phyloP scores from a whole-genome alignment of 1,284 basidiomycete genomes.

The Pseudozyma pruni region DNA sequence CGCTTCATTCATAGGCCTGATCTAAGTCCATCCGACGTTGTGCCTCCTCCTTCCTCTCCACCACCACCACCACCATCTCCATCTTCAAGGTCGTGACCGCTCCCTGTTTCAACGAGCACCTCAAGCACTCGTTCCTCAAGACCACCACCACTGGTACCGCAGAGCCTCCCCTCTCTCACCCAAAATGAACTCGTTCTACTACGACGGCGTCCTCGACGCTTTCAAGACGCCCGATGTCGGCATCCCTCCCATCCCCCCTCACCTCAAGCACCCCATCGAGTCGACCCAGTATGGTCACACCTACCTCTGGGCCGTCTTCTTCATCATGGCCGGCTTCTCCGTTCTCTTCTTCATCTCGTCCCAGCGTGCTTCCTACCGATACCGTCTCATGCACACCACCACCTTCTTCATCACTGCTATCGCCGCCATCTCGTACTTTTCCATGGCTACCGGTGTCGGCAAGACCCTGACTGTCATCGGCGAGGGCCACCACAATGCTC shows the following conservation, averaged over 20 bases:
- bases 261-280: slow-evolving; percentile 46
- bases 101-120: neutral
- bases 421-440: slow-evolving; percentile 57
- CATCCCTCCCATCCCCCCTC: slow-evolving; percentile 53
- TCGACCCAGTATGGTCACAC: slow-evolving; percentile 52
- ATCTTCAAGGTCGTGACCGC: too few relatives aligned
- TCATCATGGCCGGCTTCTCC: slow-evolving; percentile 53
- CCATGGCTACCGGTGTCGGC: slow-evolving; percentile 58
- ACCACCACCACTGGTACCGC: neutral
- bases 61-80: neutral
- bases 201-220: slow-evolving; percentile 49
- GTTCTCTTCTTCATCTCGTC: slow-evolving; percentile 52
- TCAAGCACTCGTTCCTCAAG: neutral
- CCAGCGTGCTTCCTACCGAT: slow-evolving; percentile 57
- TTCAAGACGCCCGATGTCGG: slow-evolving; percentile 50
- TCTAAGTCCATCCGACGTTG: too few relatives aligned
- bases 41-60: neutral
- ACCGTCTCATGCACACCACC: slow-evolving; percentile 56
- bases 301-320: slow-evolving; percentile 57
- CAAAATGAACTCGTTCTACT: slow-evolving; percentile 54
- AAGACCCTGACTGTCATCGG: slow-evolving; percentile 36
- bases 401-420: slow-evolving; percentile 55
- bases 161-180: neutral
- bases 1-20: too few relatives aligned
- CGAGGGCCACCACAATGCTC: slow-evolving; percentile 27